A percentile compares a stretch with the other conserved stretches of the same genome.
phyloP scores from a whole-genome alignment of 257 asterid species.

The Cynanchum wilfordii region DNA sequence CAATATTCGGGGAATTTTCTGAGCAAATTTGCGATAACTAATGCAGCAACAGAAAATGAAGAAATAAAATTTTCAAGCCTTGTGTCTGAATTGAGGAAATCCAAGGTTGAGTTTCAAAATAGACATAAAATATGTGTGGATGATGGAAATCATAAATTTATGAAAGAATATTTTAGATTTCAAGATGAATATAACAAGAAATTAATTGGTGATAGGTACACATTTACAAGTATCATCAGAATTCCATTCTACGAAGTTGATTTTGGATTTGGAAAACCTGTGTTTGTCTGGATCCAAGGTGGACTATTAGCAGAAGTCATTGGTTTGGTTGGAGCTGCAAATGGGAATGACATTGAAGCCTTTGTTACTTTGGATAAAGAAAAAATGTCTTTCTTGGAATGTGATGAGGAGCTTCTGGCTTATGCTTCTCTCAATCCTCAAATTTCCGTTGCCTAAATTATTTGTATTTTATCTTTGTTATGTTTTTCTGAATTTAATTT shows the following conservation, averaged over 20 bases:
- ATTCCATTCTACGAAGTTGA: constrained; percentile 5
- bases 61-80: background rate
- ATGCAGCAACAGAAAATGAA: no score
- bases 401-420: background rate
- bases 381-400: constrained; percentile 9
- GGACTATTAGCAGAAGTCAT: no score
- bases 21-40: background rate
- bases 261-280: constrained; percentile 23
- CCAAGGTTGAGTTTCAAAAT: background rate
- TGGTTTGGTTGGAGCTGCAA: no score
- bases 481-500: no score
- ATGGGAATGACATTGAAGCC: constrained; percentile 12
- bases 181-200: background rate
- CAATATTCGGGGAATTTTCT: background rate
- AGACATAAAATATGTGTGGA: background rate
- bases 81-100: background rate
- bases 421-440: background rate
- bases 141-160: no score
- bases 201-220: background rate
- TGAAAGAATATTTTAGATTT: background rate
- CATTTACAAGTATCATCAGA: background rate
- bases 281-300: constrained; percentile 7
- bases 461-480: no score
- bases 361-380: constrained; percentile 7
- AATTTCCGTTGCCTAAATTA: no score